Base-by-base conservation (phyloP, 2,329 filamentous ascomycete species). In the Fusarium begoniae region DNA sequence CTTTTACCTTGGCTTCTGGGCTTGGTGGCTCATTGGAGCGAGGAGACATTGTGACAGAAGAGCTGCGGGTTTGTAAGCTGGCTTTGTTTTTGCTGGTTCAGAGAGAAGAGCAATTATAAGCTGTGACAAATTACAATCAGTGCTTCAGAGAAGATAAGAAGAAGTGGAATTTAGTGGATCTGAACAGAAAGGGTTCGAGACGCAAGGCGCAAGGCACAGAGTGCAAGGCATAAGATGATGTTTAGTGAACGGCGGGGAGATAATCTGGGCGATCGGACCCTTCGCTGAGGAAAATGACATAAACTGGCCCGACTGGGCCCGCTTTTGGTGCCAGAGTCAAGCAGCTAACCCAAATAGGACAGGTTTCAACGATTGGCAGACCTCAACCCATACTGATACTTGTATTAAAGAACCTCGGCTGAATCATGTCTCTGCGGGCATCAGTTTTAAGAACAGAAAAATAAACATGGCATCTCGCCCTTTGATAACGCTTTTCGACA, bases 101-200 rank as follows among this genome's bases (percentile, higher is more conserved):
- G 5, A 37, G 15, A 28, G 18, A 26, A 10, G 7, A 20, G 20
- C 0, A 6, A 18, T 58, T 6, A 6, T 15, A 20, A 15, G 4
- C 12, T 37, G 11, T 11, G 24, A 28, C 22, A n/a, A 28, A 22
- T 10, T 13, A 15, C 10, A 20, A 17, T n/a, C 17, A 3, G n/a
- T 30, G 5, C 20, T n/a, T 30, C 35, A 18, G 8, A 37, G 5
- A 4, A 24, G 8, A 14, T 17, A 1, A 22, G 2, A 26, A 9
- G 4, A 17, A 10, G 20, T 13, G 4, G 3, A 0, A 3, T 32
- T 14, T 8, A 26, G n/a, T 14, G n/a, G 13, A 18, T 10, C 2
- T 18, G 24, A 26, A 22, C 54, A 22, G 54, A 15, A 57, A 20
- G 8, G 6, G 5, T 55, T 8, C 20, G 10, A n/a, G 26, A 13